Evolutionary conservation across 805 yeast species (phyloP).

Genomic region (Kuraishia ogatae): DNA sequence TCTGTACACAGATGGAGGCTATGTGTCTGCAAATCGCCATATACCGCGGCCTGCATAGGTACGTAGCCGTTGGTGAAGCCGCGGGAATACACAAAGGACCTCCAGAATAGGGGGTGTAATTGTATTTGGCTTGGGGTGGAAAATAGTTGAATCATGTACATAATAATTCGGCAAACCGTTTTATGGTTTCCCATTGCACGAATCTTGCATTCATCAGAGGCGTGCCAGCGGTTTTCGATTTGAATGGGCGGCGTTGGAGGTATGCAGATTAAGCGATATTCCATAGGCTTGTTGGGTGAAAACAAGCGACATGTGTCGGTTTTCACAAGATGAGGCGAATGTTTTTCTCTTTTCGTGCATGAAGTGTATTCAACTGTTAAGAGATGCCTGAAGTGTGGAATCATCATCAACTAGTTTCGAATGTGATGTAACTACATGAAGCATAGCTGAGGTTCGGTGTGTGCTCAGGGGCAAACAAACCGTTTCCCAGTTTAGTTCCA

Average conservation of each 20-base stretch:
- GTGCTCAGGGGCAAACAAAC: too few species aligned
- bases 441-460: too few species aligned
- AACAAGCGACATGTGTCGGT: too few species aligned
- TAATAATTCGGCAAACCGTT: not conserved
- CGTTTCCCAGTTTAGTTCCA: too few species aligned
- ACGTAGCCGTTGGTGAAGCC: not conserved
- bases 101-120: not conserved
- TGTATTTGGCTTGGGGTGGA: not conserved
- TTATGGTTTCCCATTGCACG: not conserved
- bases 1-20: not conserved
- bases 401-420: too few species aligned
- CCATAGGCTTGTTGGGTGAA: not conserved
- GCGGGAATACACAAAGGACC: not conserved
- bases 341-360: too few species aligned
- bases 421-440: too few species aligned
- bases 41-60: not conserved
- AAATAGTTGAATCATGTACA: not conserved
- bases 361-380: too few species aligned
- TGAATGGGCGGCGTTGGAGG: not conserved
- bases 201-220: not conserved
- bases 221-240: not conserved
- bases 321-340: too few species aligned
- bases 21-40: not conserved
- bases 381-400: too few species aligned
- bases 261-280: not conserved